Evolutionary conservation across 805 yeast genomes (phyloP), one percentile per base, ranked within the genome.

Genomic region (Ogataea neopini): DNA sequence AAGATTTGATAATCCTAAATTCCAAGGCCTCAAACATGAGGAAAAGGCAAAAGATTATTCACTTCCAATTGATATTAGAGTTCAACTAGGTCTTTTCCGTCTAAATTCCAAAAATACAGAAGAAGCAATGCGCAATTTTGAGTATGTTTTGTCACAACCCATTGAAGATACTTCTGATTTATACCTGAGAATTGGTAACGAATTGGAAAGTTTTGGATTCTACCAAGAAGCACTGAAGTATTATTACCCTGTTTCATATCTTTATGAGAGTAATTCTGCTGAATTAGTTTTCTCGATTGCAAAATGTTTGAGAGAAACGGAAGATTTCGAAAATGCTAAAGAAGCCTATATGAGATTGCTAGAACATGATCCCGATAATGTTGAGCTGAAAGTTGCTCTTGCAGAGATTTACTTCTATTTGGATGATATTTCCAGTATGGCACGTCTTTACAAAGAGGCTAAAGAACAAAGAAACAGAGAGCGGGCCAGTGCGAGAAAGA

Each of bases 21-120:
- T 64, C 55, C 73, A 71, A 43, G 64, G 72, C 1, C 53, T 79
- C 20, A 56, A 74, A 1, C 61, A 60, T 10, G 67, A 67, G 39
- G 77, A 76, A 46, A 62, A 67, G 4, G 64, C 70, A 47, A 53
- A 67, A 30, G 73, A 73, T 57, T 80, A 67, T 54, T 65, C 74
- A 7, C 66, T 94, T 17, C 98, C 98, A 1, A 81, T 91, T 40
- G 98, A 92, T 69, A 87, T 94, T 20, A 69, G 98, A 45, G 83
- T 82, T 25, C 88, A 94, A 64, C 63, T 94, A 19, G 96, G 96
- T 0, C 65, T 82, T 9, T 73, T 88, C 41, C 75, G 99, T 49
- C 68, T 94, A 26, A 80, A 82, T 46, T 67, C 80, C 30, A 83
- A 80, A 44, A 74, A 84, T 37, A 70, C 74, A 22, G 77, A 76